Percentiles rank a stretch among this genome's conserved stretches.
These are phyloP conservation scores for Diaporthe sp. DNA, from an alignment of 2,329 filamentous ascomycete species.

Conservation along the genomic window DNA sequence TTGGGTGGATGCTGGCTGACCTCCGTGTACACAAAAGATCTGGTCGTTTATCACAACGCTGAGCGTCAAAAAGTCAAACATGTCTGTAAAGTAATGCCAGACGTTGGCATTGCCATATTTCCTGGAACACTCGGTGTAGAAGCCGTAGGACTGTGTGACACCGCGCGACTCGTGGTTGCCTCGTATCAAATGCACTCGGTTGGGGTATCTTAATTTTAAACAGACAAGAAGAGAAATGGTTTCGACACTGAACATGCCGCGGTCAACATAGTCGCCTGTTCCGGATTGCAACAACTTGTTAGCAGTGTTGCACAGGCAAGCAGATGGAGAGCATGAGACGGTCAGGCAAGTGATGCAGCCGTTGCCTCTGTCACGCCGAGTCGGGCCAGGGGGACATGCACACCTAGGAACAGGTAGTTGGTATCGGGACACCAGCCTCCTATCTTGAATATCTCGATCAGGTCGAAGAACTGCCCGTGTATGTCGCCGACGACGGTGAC, in stretches of 20 bases:
- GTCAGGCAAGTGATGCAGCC: constrained; percentile 14
- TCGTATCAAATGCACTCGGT: constrained; percentile 94
- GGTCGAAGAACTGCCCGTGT: constrained; percentile 98
- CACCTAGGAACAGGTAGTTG: constrained; percentile 97
- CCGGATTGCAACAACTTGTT: constrained; percentile 10
- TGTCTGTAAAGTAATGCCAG: constrained; percentile 99
- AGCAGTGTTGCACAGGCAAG: constrained; percentile 10
- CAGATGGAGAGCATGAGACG: not conserved
- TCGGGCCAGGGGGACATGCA: constrained; percentile 34
- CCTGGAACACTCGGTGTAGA: constrained; percentile 97
- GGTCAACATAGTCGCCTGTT: constrained; percentile 94
- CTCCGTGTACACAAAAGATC: constrained; percentile 98
- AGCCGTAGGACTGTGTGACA: constrained; percentile 98
- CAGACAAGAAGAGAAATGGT: constrained; percentile 98
- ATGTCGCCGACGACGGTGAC: constrained; percentile 99
- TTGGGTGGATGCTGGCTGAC: constrained; percentile 50
- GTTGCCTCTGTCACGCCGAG: not conserved
- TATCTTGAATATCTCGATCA: constrained; percentile 99
- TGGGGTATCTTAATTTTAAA: constrained; percentile 94
- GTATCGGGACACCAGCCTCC: constrained; percentile 97
- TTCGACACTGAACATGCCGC: constrained; percentile 98
- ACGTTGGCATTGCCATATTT: constrained; percentile 99
- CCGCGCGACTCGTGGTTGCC: constrained; percentile 98
- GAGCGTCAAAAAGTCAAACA: constrained; percentile 98
- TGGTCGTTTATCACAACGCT: constrained; percentile 99